Evolutionary conservation across 2,329 filamentous ascomycete species (phyloP).

Genomic region (Aspergillus clavatus): DNA sequence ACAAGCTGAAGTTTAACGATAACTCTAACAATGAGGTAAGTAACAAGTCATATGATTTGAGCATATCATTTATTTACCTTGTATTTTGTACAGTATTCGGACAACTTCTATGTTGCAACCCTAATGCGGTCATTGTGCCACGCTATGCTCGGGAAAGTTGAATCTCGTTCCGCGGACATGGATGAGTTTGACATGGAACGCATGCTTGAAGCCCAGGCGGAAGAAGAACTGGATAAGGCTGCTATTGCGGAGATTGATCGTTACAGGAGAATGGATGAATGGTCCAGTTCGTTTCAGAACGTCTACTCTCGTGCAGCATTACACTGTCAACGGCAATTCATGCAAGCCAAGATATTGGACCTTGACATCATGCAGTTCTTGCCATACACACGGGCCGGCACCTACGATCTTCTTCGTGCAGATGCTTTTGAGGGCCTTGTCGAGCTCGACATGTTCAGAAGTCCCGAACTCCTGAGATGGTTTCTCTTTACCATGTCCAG

Average conservation of each 20-base stretch:
- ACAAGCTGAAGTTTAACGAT: conserved; percentile 89
- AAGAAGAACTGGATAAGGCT: conserved; percentile 53
- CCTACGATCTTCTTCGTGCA: conserved; percentile 56
- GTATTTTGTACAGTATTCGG: conserved; percentile 58
- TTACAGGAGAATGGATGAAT: conserved; percentile 61
- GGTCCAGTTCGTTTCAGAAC: conserved; percentile 62
- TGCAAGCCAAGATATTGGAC: conserved; percentile 50
- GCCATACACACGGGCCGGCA: conserved; percentile 56
- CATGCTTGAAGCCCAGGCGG: conserved; percentile 46
- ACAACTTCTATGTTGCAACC: conserved; percentile 80
- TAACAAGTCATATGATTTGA: background rate
- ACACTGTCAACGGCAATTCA: conserved; percentile 54
- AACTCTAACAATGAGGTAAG: conserved; percentile 72
- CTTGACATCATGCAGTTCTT: conserved; percentile 54
- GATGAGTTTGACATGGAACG: conserved; percentile 44
- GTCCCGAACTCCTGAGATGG: conserved; percentile 51
- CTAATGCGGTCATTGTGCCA: conserved; percentile 64
- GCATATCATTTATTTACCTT: conserved; percentile 2
- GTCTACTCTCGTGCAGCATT: conserved; percentile 58
- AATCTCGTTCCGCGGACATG: conserved; percentile 38
- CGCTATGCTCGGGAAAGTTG: conserved; percentile 46
- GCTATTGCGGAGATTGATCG: conserved; percentile 59
- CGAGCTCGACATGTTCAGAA: conserved; percentile 51
- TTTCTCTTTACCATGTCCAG: conserved; percentile 53
- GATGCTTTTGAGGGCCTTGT: conserved; percentile 56